A percentile compares a stretch with the other conserved stretches of the same genome.
phyloP scores from a whole-genome alignment of 2,329 filamentous ascomycete genomes.

The Alternaria brassicicola region DNA sequence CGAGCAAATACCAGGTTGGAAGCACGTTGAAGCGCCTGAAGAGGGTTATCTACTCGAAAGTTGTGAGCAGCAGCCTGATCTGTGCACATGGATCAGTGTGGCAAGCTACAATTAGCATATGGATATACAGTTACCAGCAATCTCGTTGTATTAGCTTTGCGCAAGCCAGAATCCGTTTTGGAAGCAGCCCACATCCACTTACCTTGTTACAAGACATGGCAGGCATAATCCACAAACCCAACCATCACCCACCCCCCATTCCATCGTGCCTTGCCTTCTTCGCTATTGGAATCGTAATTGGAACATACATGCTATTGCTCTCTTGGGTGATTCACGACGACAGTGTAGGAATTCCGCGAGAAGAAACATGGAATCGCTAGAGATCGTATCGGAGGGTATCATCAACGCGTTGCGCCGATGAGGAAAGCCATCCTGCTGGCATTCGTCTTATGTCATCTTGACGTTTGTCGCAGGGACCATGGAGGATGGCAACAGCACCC shows the following conservation, averaged over 20 bases:
- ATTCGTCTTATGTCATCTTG: neutral
- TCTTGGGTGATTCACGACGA: neutral
- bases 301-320: neutral
- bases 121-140: neutral
- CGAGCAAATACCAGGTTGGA: too few species aligned
- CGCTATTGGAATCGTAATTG: neutral
- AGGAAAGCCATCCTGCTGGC: neutral
- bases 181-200: neutral
- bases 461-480: neutral
- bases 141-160: neutral
- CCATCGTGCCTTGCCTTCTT: neutral
- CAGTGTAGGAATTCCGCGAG: neutral
- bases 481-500: neutral
- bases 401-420: neutral
- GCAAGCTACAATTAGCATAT: neutral
- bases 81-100: neutral
- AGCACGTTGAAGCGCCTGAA: neutral
- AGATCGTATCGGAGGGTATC: neutral
- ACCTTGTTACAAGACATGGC: neutral
- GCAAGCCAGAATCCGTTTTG: neutral
- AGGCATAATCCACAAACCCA: neutral
- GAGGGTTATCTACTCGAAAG: neutral
- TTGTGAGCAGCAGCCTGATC: neutral
- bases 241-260: neutral
- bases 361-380: neutral